Evolutionary conservation across 2,329 filamentous ascomycete genomes (phyloP).

Genomic region (Aurifilum marmelostoma): DNA sequence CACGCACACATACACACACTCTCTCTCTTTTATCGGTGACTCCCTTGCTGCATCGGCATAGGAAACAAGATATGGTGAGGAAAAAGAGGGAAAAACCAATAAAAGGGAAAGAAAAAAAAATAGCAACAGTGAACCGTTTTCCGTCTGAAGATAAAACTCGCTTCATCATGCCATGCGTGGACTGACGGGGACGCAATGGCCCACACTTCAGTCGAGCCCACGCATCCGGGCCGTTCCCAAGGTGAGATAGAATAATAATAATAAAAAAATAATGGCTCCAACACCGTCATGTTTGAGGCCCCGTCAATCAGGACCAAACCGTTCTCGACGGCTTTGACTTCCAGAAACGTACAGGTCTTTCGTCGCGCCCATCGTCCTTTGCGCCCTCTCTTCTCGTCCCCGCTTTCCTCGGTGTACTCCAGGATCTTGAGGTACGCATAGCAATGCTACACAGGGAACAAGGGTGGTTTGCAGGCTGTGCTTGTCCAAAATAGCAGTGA

Average conservation of each 20-base stretch:
- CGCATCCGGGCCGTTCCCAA: constrained; percentile 8
- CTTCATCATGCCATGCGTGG: constrained; percentile 23
- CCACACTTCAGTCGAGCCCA: background rate
- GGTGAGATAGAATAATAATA: too few relatives aligned
- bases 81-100: too few relatives aligned
- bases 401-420: constrained; percentile 16
- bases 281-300: background rate
- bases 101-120: background rate
- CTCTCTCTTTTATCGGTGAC: too few relatives aligned
- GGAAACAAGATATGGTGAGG: too few relatives aligned
- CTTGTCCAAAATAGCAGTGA: constrained; percentile 27
- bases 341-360: constrained; percentile 13
- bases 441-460: constrained; percentile 13
- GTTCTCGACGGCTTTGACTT: constrained; percentile 17
- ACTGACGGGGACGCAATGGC: constrained; percentile 2
- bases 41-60: background rate
- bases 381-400: background rate
- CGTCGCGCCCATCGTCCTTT: constrained; percentile 4
- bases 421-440: constrained; percentile 19
- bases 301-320: constrained; percentile 10
- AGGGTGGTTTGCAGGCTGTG: constrained; percentile 14
- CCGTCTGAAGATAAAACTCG: constrained; percentile 10
- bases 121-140: background rate
- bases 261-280: background rate
- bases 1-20: too few relatives aligned